phyloP scores from a whole-genome alignment of 306 rosid genomes.

The Quillaja saponaria region DNA sequence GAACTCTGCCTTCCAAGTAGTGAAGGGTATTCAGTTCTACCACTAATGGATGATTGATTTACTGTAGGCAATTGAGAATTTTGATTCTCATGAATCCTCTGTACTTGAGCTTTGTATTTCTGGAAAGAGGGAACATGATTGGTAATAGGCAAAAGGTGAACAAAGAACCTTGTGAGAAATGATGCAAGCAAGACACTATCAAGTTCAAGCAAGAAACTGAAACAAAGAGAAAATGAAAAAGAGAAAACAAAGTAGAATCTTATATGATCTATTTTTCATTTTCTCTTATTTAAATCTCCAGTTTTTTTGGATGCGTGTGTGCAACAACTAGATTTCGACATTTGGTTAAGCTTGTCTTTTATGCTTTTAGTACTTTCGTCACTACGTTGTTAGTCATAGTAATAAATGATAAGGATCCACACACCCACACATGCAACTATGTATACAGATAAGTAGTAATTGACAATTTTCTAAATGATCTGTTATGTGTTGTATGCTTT shows the following conservation, averaged over 20 bases:
- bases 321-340: too few species aligned
- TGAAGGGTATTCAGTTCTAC: background rate
- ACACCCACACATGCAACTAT: too few species aligned
- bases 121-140: background rate
- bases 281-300: conserved; percentile 1
- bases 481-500: too few species aligned
- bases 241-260: background rate
- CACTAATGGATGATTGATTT: background rate
- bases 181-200: conserved; percentile 1
- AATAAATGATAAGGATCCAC: too few species aligned
- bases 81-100: background rate
- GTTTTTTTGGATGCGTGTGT: background rate
- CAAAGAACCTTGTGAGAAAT: conserved; percentile 4
- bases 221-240: background rate
- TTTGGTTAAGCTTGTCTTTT: too few species aligned
- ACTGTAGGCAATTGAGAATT: background rate
- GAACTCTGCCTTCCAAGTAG: background rate
- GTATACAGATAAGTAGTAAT: too few species aligned
- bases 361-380: too few species aligned
- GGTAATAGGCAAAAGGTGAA: background rate
- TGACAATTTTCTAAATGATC: too few species aligned
- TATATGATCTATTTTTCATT: background rate
- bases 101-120: conserved; percentile 16
- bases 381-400: too few species aligned
- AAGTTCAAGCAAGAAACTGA: background rate